Evolutionary conservation across 345 rosid species (phyloP).

Genomic region (Citrus cavaleriei): DNA sequence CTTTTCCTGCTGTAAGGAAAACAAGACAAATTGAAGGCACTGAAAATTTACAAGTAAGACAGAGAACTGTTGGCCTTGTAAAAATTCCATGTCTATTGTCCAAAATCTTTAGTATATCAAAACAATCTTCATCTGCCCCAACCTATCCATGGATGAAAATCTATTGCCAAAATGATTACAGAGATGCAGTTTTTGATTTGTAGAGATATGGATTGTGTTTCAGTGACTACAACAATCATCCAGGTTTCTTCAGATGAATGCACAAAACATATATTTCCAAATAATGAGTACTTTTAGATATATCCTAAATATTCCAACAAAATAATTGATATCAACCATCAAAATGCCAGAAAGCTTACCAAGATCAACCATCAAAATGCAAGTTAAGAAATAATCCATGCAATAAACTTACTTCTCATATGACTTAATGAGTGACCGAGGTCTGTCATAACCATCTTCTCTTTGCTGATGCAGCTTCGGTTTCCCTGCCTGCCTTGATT

Average conservation of each 20-base stretch:
- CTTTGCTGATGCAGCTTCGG: constrained; percentile 35
- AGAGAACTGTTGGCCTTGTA: neutral
- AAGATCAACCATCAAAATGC: neutral
- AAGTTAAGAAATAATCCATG: neutral
- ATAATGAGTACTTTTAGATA: neutral
- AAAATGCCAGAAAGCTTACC: neutral
- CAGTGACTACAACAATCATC: too few relatives aligned
- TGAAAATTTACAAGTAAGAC: neutral
- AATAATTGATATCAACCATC: neutral
- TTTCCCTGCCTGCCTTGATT: constrained; percentile 47
- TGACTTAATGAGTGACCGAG: constrained; percentile 47
- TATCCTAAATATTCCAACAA: neutral
- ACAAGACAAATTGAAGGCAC: neutral
- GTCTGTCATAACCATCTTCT: constrained; percentile 55
- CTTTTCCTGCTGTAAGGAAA: constrained; percentile 23
- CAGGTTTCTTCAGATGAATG: neutral
- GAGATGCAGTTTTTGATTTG: neutral
- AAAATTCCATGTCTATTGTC: neutral
- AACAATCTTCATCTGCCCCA: neutral
- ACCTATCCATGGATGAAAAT: neutral
- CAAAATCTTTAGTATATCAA: neutral
- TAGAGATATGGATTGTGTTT: neutral
- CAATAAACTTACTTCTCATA: constrained; percentile 35
- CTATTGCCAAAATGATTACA: neutral
- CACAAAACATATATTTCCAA: neutral